Conservation (phyloP, 176 grass and related monocot genomes). For the Cenchrus fungigraminus region DNA sequence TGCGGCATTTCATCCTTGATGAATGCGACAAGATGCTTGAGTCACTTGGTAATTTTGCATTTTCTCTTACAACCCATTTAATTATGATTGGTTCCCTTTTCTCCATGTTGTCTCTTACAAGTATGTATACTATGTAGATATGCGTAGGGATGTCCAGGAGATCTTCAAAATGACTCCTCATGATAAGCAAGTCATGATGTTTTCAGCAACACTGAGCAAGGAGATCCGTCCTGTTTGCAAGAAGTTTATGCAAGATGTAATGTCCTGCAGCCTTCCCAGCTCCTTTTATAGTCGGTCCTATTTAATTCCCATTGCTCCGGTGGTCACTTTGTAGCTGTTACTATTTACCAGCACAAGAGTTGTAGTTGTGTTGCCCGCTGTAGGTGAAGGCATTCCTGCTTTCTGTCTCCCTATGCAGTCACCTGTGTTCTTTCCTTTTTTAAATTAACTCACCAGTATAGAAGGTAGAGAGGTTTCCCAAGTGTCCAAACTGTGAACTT, state of each 20-base stretch:
- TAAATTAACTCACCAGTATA: not conserved
- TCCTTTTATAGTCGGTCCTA: slow-evolving; percentile 54
- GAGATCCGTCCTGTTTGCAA: slow-evolving; percentile 97
- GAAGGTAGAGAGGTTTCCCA: not conserved
- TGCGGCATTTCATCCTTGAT: slow-evolving; percentile 99
- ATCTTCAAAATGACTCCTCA: slow-evolving; percentile 99
- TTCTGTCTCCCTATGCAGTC: not conserved
- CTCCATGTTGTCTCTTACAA: not conserved
- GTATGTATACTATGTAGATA: slow-evolving; percentile 63
- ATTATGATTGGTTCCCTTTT: not conserved
- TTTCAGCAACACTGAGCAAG: slow-evolving; percentile 99
- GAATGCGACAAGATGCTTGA: slow-evolving; percentile 99
- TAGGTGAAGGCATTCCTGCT: slow-evolving; percentile 28
- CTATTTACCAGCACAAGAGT: not conserved
- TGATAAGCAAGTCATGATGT: slow-evolving; percentile 99
- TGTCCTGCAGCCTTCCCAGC: slow-evolving; percentile 55
- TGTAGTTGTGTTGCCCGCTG: not conserved
- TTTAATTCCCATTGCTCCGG: slow-evolving; percentile 44
- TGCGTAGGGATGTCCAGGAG: slow-evolving; percentile 98
- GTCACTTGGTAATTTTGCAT: slow-evolving; percentile 74
- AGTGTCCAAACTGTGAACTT: not conserved
- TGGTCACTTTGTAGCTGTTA: not conserved
- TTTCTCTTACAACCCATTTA: not conserved
- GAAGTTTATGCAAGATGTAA: slow-evolving; percentile 99
- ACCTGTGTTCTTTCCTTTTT: not conserved